Evolutionary conservation across 2,329 filamentous ascomycete genomes (phyloP).

Genomic region (Aspergillus jensenii): DNA sequence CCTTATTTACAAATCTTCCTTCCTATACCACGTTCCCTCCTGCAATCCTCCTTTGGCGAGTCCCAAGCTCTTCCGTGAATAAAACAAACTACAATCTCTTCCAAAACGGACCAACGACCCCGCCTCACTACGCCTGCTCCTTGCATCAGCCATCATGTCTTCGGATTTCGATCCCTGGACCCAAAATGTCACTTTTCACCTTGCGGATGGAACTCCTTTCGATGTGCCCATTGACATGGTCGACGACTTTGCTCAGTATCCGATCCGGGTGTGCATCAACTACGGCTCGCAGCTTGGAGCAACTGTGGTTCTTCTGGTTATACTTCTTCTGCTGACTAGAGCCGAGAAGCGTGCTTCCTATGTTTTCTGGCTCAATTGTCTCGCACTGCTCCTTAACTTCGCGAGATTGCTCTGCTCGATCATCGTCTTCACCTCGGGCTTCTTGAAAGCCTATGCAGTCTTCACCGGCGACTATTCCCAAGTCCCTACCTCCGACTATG

Average conservation of each 20-base stretch:
- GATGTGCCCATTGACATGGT: slow-evolving; percentile 44
- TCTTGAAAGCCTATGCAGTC: slow-evolving; percentile 61
- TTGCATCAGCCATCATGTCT: slow-evolving; percentile 11
- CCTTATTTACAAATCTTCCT: slow-evolving; percentile 15
- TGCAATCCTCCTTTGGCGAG: neutral
- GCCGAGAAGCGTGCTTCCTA: slow-evolving; percentile 62
- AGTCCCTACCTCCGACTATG: slow-evolving; percentile 48
- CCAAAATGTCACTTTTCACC: slow-evolving; percentile 52
- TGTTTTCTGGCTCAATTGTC: slow-evolving; percentile 65
- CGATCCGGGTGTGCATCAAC: slow-evolving; percentile 57
- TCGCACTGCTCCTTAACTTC: slow-evolving; percentile 61
- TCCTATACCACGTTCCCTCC: neutral
- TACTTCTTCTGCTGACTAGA: slow-evolving; percentile 68
- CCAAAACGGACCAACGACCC: slow-evolving; percentile 2
- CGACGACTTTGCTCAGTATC: slow-evolving; percentile 48
- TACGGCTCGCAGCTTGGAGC: slow-evolving; percentile 71
- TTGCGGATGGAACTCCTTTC: slow-evolving; percentile 46
- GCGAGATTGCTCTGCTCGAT: slow-evolving; percentile 48
- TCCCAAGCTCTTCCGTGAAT: neutral
- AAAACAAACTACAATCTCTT: neutral
- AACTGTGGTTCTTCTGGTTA: slow-evolving; percentile 62
- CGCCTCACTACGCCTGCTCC: neutral
- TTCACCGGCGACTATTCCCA: slow-evolving; percentile 56
- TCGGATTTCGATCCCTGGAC: slow-evolving; percentile 51
- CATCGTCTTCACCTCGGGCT: slow-evolving; percentile 61